Evolutionary conservation across 1,284 basidiomycete species (phyloP), one percentile per base, ranked within the genome.

Genomic region (Sanguinoderma infundibulare): DNA sequence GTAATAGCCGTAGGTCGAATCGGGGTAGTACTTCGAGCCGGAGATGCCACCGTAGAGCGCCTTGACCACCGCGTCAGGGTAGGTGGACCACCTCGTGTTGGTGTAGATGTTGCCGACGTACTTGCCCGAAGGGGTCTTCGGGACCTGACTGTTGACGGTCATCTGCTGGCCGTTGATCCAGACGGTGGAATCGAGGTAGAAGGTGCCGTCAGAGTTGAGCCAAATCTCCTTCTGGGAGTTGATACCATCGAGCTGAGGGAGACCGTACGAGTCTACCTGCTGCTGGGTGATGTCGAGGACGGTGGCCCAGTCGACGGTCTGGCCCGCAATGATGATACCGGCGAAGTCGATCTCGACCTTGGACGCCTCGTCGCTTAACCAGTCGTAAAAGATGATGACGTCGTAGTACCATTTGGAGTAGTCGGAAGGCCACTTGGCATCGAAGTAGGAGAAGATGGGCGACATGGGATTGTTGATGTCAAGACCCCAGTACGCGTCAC

Each of bases 361-460:
- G 5, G 57, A 59, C n/a, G n/a, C n/a, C n/a, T 50, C 47, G 17
- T 34, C 50, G 53, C 39, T 44, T 26, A 36, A 32, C 65, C 62
- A 66, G 34, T 66, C 62, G 50, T 60, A 66, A 44, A 59, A 56
- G 47, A 61, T 26, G 32, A 66, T 24, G 47, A 64, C 38, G 52
- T 66, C 65, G 58, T 66, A 66, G 60, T 62, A 62, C 65, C 62
- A 63, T 47, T 63, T 62, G 52, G 57, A 49, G 57, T 49, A 51
- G 54, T 57, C 55, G 22, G 49, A 53, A 28, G 62, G 57, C 57
- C 60, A 63, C 55, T 62, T 63, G 42, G 47, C 53, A 34, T 60
- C 44, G 46, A 58, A 36, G 60, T 66, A 66, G 59, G 59, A 46
- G 65, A 60, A 62, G 17, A 62, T 58, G 32, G 59, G 52, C 34